Base-by-base conservation (phyloP, 176 grass and related monocot genomes). In the Hyparrhenia diplandra region DNA sequence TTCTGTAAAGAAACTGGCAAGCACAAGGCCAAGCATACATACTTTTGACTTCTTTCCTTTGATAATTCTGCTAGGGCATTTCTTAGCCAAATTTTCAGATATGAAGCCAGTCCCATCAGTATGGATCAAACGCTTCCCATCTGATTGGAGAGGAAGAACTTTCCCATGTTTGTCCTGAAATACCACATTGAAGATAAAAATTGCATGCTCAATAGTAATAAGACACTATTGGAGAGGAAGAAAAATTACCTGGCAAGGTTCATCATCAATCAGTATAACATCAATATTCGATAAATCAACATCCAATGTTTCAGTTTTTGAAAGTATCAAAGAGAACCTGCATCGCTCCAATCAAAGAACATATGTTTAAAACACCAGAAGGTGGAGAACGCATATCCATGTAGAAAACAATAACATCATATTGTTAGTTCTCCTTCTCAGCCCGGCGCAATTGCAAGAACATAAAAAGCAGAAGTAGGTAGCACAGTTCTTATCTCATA, bases 31-130 rank as follows among this genome's bases (percentile, higher is more conserved):
- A 71, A 72, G 14, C 0, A 16, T 49, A 72, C 69, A 72, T 20
- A 72, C 90, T 71, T 86, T 39, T 88, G 71, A 24, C 43, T 75
- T 86, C 46, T 85, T 85, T 76, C 88, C 88, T 43, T 80, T 78
- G 23, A 58, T 77, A 14, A 93, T 79, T 87, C 66, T 75, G 21
- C 13, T 67, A 1, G 90, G 88, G 69, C 90, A 97, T 64, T 89
- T 85, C 67, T 80, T 31, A 85, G 93, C 90, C 30, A 97, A 86
- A 84, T 97, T 88, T 85, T 89, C 83, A 70, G 93, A 93, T 71
- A 97, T 90, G 76, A 93, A 71, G 13, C 93, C 93, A 82, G 93
- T 97, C 75, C 94, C 94, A 88, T 97, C 90, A n/a, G 94, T 93
- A 82, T 93, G 94, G 29, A 97, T 97, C 47, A 41, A 65, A 58